Base-by-base conservation (phyloP, 1,139 yeast species). In the Candida dubliniensis region DNA sequence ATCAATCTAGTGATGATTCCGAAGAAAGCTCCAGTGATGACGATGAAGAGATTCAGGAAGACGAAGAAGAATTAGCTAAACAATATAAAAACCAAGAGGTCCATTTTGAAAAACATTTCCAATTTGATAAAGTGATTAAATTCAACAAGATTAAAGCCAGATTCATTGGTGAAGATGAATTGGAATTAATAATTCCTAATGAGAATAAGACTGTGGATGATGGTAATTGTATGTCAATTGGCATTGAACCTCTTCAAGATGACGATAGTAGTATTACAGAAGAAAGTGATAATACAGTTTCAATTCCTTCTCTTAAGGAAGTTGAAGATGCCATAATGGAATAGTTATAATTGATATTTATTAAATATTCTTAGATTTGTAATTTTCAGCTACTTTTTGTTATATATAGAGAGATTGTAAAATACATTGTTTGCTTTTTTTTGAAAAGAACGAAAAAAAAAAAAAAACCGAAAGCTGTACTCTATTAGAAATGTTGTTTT, bases 31-130 rank as follows among this genome's bases (percentile, higher is more conserved):
- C 49, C 18, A 46, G 46, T 27, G 54, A 49, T 13, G 55, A 51
- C 31, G 69, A 66, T 25, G 73, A 67, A 55, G 78, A 72, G 56
- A 55, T 74, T 36, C 58, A 60, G 50, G 78, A 74, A 57, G 79
- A 74, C 44, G 69, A 76, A 12, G 60, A 64, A 50, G 54, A 61
- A 34, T 63, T 73, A 41, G 72, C 71, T 48, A 60, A 64, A 51
- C 76, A 72, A 42, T 73, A 62, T 57, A 56, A 63, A 44, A 67
- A 71, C 47, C 67, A 69, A 46, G 77, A 71, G 58, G 66, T 74
- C 49, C 63, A 60, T 46, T 74, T 74, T 48, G 77, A 73, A 56
- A 74, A 74, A 59, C 72, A 69, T 48, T 72, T 72, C 57, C 68
- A 67, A 50, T 74, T 74, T 53, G 77, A 70, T 47, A 71, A 72